These are phyloP conservation scores for Paraleonurus japonicus DNA, from an alignment of 257 asterid species.

Conservation along the genomic window DNA sequence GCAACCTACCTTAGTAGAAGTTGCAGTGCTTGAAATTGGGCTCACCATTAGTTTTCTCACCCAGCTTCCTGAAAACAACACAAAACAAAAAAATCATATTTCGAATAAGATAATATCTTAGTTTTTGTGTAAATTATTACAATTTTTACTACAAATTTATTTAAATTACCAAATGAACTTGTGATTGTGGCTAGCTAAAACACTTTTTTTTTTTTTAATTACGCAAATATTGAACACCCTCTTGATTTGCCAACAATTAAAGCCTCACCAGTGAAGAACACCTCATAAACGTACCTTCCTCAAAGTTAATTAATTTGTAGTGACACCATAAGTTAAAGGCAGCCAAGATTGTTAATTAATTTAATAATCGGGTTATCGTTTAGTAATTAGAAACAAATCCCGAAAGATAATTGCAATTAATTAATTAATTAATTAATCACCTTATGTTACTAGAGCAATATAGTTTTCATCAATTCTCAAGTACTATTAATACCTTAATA, in stretches of 20 bases:
- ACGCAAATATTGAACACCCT: not conserved
- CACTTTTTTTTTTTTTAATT: too few relatives aligned
- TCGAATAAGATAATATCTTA: not conserved
- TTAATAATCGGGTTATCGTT: too few relatives aligned
- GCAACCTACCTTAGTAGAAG: conserved; percentile 54
- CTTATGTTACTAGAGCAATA: too few relatives aligned
- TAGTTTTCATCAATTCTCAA: not conserved
- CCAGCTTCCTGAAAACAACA: conserved; percentile 50
- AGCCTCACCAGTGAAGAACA: not conserved
- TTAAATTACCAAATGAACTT: too few relatives aligned
- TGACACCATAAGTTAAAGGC: too few relatives aligned
- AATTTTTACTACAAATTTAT: not conserved
- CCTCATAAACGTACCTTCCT: too few relatives aligned
- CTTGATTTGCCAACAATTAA: too few relatives aligned
- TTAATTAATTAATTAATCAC: too few relatives aligned
- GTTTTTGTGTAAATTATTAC: not conserved
- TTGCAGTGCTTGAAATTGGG: conserved; percentile 33
- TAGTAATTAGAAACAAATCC: not conserved
- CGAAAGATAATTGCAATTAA: too few relatives aligned
- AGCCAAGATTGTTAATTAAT: too few relatives aligned
- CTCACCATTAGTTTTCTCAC: conserved; percentile 48
- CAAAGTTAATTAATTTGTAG: too few relatives aligned
- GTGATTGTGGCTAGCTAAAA: too few relatives aligned
- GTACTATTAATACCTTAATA: not conserved
- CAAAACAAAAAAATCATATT: not conserved